Conservation (phyloP, 768 basidiomycete genomes). For the Suillus cothurnatus region DNA sequence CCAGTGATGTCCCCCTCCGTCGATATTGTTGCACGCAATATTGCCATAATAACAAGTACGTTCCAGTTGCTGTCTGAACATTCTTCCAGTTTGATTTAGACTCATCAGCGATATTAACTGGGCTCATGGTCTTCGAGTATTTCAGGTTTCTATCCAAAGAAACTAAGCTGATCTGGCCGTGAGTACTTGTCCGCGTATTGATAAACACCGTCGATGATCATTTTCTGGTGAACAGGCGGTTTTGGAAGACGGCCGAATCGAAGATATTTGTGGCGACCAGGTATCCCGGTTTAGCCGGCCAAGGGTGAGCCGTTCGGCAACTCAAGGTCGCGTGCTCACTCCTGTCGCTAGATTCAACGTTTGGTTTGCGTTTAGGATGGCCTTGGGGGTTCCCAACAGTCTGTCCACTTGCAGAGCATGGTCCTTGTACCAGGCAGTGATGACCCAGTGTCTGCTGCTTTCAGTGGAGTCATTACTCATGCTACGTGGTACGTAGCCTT, state of each 20-base stretch:
- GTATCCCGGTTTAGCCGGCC: slow-evolving; percentile 19
- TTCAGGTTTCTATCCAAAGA: slow-evolving; percentile 18
- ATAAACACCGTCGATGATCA: background rate
- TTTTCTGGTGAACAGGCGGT: background rate
- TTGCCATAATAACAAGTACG: background rate
- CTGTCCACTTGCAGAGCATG: slow-evolving; percentile 17
- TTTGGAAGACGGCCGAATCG: background rate
- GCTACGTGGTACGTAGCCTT: slow-evolving; percentile 19
- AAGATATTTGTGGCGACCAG: slow-evolving; percentile 16
- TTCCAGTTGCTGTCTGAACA: background rate
- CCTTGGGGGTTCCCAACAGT: slow-evolving; percentile 10
- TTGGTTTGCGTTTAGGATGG: slow-evolving; percentile 23
- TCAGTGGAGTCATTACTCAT: slow-evolving; percentile 19
- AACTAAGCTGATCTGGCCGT: slow-evolving; percentile 23
- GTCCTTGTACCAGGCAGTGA: slow-evolving; percentile 19
- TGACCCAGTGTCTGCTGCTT: slow-evolving; percentile 18
- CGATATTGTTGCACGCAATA: background rate
- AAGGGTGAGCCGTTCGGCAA: slow-evolving; percentile 17
- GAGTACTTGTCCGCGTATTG: slow-evolving; percentile 4
- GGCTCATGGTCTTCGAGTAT: slow-evolving; percentile 22
- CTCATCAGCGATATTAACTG: slow-evolving; percentile 13
- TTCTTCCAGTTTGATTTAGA: background rate
- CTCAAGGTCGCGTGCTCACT: background rate
- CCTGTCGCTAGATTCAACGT: slow-evolving; percentile 21
- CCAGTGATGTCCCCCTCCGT: background rate